Conservation (phyloP, 257 asterid species). For the Nemophila menziesii region DNA sequence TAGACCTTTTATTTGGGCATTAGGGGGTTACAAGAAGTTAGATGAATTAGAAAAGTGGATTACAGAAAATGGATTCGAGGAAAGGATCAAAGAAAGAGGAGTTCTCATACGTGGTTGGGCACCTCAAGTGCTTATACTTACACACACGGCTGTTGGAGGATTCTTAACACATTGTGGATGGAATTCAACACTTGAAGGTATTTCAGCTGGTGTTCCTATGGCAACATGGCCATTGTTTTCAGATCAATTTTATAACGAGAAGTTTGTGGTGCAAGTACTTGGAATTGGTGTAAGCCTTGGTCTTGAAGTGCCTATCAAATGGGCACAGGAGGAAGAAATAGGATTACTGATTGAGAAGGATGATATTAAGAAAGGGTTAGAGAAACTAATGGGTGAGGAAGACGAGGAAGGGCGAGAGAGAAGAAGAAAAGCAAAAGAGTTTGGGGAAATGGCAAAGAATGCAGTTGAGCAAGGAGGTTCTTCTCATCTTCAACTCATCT, state of each 20-base stretch:
- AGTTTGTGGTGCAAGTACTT: conserved; percentile 16
- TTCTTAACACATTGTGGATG: conserved; percentile 43
- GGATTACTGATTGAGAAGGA: conserved; percentile 13
- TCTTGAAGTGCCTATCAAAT: conserved; percentile 1
- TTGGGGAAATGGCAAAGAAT: conserved; percentile 23
- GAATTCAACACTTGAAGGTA: conserved; percentile 38
- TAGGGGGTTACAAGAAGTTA: conserved; percentile 16
- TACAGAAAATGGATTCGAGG: conserved; percentile 13
- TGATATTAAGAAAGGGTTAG: conserved; percentile 16
- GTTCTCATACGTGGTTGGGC: conserved; percentile 34
- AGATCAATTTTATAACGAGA: conserved; percentile 31
- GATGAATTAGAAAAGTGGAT: conserved; percentile 20
- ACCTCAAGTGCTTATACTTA: conserved; percentile 33
- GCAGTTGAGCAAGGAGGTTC: conserved; percentile 30
- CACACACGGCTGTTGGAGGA: conserved; percentile 26
- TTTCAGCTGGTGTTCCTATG: conserved; percentile 24
- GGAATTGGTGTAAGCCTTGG: conserved; percentile 25
- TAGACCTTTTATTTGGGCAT: conserved; percentile 27
- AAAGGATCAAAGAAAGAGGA: conserved; percentile 21
- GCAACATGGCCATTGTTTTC: conserved; percentile 32
- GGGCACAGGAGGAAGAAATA: conserved; percentile 10
- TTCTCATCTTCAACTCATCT: conserved; percentile 16
- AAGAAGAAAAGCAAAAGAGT: conserved; percentile 23
- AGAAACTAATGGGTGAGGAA: conserved; percentile 14
- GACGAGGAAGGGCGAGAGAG: conserved; percentile 20